Base-by-base conservation (phyloP, 1,284 basidiomycete genomes). In the Microstroma glucosiphilum region DNA sequence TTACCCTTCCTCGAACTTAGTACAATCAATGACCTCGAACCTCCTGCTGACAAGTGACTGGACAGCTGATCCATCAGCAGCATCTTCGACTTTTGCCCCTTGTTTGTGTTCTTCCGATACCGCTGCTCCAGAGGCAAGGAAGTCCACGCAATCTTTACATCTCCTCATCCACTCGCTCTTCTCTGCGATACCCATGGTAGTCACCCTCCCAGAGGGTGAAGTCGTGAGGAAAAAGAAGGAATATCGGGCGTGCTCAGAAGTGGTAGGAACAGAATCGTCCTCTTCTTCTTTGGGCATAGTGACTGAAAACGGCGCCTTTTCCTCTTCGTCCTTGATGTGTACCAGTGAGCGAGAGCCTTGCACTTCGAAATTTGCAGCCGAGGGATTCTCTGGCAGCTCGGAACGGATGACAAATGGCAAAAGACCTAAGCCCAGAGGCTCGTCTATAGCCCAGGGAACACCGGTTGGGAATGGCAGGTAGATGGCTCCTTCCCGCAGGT, bases 171-270 rank as follows among this genome's bases (percentile, higher is more conserved):
- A 54, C 19, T 54, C 21, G 13, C 51, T 25, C 51, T 54, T 54
- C 21, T 54, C 51, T 25, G 15, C 21, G 51, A 54, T 19, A 13
- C 26, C 21, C 51, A 54, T 54, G 21, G 51, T 54, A 8, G 51
- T 54, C 21, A 54, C 51, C 26, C 51, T 54, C 8, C 51, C 51
- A 15, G 51, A 54, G 51, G 51, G 51, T 4, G 51, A 54, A 8
- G 51, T 54, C 2, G 51, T 54, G 3, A 54, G 21, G 13, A 54
- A 54, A 21, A 54, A 26, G 51, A 54, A 54, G 51, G 21, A 17
- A 25, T 54, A 54, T 21, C 21, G 51, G 6, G 4, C 43, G 43
- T 48, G 43, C 21, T 17, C 6, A 12, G 6, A 12, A 48, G 43
- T 21, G 4, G 43, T 3, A 3, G 3, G 17, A 48, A 12, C 43